These are phyloP conservation scores for Berkeleyomyces basicola DNA, from an alignment of 2,329 filamentous ascomycete species.

Conservation along the genomic window DNA sequence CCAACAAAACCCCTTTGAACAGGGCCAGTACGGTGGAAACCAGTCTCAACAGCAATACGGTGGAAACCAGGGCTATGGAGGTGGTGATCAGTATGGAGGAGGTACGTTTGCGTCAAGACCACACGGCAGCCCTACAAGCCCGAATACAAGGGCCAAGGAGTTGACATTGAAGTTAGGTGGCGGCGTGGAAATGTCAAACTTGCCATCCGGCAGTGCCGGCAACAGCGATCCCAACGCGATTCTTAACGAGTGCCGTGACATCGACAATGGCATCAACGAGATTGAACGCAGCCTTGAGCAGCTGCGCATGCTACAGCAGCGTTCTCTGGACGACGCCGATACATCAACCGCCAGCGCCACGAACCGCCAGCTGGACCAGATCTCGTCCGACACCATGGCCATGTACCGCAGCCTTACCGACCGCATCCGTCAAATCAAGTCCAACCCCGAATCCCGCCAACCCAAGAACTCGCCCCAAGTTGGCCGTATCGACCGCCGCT, in stretches of 20 bases:
- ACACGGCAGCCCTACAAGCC: constrained; percentile 6
- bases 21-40: constrained; percentile 27
- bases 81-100: constrained; percentile 17
- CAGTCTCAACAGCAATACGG: constrained; percentile 15
- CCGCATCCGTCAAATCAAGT: constrained; percentile 69
- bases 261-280: constrained; percentile 59
- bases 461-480: constrained; percentile 66
- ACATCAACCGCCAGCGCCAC: constrained; percentile 48
- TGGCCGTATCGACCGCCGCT: constrained; percentile 58
- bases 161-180: constrained; percentile 14
- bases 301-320: constrained; percentile 53
- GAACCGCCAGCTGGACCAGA: constrained; percentile 52
- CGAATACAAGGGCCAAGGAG: constrained; percentile 10
- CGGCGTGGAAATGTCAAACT: constrained; percentile 15
- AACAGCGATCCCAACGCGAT: constrained; percentile 52
- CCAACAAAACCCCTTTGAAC: constrained; percentile 39
- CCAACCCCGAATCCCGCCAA: constrained; percentile 55
- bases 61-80: constrained; percentile 23
- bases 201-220: constrained; percentile 9
- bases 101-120: constrained; percentile 9
- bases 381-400: constrained; percentile 67
- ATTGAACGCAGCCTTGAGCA: constrained; percentile 57
- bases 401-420: constrained; percentile 65
- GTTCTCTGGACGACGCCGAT: constrained; percentile 59
- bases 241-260: constrained; percentile 68